Base-by-base conservation (phyloP, 768 basidiomycete species). In the Leccinum longicurvipes region DNA sequence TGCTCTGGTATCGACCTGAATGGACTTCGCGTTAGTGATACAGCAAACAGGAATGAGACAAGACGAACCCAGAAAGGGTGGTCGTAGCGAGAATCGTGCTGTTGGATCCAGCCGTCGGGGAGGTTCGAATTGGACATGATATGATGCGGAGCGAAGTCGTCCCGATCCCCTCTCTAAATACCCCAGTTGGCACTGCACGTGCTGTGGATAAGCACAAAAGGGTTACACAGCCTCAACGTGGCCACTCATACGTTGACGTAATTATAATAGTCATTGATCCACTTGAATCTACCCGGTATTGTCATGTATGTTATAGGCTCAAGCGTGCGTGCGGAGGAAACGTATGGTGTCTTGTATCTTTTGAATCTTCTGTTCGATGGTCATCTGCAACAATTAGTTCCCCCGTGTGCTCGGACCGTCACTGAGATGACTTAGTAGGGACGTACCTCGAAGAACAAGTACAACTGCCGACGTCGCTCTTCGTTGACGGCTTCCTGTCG, bases 1-100 rank as follows among this genome's bases (percentile, higher is more conserved):
- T 1, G 82, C 80, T 55, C 71, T 74, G 0, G 86, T 88, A 57
- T 90, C 85, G 17, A 88, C 83, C 84, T 87, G 47, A 45, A 12
- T 10, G 21, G 15, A 27, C 21, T n/a, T 42, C 28, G n/a, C 9
- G 11, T n/a, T 19, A 3, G 15, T 17, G 7, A 29, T 29, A 31
- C 7, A 19, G 27, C 3, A 14, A 17, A 3, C 17, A 27, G 9
- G 45, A 15, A 28, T 4, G 19, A 32, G 9, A 21, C 27, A 31
- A n/a, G 12, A 51, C 66, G 52, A 55, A 80, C 84, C 71, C 79
- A 86, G 71, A 80, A 86, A 1, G 70, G 65, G 53, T 74, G 80
- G 0, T 77, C 68, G 24, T 75, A 65, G 1, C 54, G 65, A 9
- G 68, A 50, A 53, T 86, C 83, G 31, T 71, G 67, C 59, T 82